phyloP scores from a whole-genome alignment of 805 yeast genomes.

The Debaryomyces hansenii region DNA sequence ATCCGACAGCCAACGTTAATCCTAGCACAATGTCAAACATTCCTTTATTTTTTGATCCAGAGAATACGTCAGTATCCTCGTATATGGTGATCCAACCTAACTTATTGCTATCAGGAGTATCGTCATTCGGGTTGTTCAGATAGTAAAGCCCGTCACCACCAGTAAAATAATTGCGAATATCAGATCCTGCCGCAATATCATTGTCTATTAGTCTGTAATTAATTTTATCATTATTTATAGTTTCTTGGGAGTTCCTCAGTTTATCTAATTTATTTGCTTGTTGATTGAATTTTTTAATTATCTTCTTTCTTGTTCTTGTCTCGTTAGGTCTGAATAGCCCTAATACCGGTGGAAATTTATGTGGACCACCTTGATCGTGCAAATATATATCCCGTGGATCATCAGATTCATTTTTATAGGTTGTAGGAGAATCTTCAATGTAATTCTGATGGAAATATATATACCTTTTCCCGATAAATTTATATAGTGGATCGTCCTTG shows the following conservation, averaged over 20 bases:
- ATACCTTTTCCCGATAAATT: slow-evolving; percentile 33
- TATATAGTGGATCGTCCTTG: slow-evolving; percentile 14
- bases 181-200: slow-evolving; percentile 24
- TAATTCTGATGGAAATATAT: slow-evolving; percentile 39
- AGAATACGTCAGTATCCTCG: slow-evolving; percentile 38
- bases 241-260: too few species aligned
- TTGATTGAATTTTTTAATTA: slow-evolving; percentile 35
- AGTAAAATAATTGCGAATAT: slow-evolving; percentile 31
- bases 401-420: slow-evolving; percentile 6
- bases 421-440: slow-evolving; percentile 14
- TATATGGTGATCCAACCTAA: slow-evolving; percentile 67
- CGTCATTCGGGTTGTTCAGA: slow-evolving; percentile 51
- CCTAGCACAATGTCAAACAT: slow-evolving; percentile 58
- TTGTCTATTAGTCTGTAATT: slow-evolving; percentile 14
- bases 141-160: slow-evolving; percentile 59
- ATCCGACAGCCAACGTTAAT: slow-evolving; percentile 51
- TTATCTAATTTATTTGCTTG: slow-evolving; percentile 5
- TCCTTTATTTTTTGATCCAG: slow-evolving; percentile 29
- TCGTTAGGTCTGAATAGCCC: slow-evolving; percentile 45
- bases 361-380: slow-evolving; percentile 10
- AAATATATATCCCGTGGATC: slow-evolving; percentile 28
- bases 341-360: slow-evolving; percentile 26
- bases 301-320: slow-evolving; percentile 33
- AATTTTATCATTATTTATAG: slow-evolving; percentile 3
- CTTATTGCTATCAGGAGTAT: slow-evolving; percentile 58